These are phyloP conservation scores for Mycena latifolia DNA, from an alignment of 768 basidiomycete species.

Conservation along the genomic window DNA sequence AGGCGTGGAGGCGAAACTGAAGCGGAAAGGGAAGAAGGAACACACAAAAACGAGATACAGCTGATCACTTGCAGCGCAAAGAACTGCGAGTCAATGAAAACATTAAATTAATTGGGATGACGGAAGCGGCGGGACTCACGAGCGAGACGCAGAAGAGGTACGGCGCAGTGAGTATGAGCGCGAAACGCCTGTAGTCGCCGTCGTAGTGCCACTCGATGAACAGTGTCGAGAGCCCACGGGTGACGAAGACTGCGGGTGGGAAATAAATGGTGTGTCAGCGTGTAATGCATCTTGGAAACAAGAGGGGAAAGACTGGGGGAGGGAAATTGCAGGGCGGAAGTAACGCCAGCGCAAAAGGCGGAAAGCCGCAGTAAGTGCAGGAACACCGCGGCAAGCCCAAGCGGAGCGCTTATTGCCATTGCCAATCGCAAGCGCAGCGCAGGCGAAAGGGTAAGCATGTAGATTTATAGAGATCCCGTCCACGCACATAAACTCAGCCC, in stretches of 20 bases:
- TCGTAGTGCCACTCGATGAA: slow-evolving; percentile 80
- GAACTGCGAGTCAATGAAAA: slow-evolving; percentile 54
- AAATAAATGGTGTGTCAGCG: too few species aligned
- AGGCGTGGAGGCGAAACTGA: not conserved
- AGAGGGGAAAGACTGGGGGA: too few species aligned
- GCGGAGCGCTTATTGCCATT: too few species aligned
- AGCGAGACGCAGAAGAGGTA: slow-evolving; percentile 69
- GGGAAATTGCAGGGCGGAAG: too few species aligned
- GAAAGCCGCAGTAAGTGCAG: too few species aligned
- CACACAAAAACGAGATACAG: slow-evolving; percentile 75
- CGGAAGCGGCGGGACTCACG: slow-evolving; percentile 53
- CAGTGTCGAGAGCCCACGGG: slow-evolving; percentile 67
- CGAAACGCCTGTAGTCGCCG: slow-evolving; percentile 70
- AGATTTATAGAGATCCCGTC: not conserved
- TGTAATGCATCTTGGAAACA: too few species aligned
- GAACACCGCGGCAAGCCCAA: too few species aligned
- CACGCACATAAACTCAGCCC: slow-evolving; percentile 72
- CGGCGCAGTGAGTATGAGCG: slow-evolving; percentile 72
- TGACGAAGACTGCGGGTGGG: slow-evolving; percentile 69
- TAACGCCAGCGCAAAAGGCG: too few species aligned
- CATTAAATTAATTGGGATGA: not conserved
- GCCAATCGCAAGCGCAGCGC: too few species aligned
- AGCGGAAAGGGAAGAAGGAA: slow-evolving; percentile 20
- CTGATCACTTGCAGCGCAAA: slow-evolving; percentile 77
- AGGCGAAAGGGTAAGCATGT: too few species aligned